Percentiles rank a stretch among this genome's conserved stretches.
Evolutionary conservation across 257 asterid genomes (phyloP).

Genomic region (Solanum chaucha): DNA sequence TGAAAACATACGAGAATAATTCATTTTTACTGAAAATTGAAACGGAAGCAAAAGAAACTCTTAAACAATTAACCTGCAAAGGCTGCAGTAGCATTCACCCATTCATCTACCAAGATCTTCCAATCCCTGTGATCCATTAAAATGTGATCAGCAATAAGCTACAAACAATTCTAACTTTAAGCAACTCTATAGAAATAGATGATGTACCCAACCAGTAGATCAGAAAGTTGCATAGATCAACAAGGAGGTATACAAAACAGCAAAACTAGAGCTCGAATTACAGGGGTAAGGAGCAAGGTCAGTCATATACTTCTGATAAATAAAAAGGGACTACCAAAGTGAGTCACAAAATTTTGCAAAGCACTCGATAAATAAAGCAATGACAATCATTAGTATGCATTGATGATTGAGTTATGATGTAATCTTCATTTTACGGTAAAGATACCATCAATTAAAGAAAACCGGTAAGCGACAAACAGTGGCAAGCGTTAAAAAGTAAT

Average conservation of each 20-base stretch:
- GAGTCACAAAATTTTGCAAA: neutral
- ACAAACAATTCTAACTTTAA: neutral
- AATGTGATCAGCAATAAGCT: neutral
- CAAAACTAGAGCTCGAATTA: neutral
- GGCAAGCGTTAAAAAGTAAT: neutral
- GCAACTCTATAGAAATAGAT: neutral
- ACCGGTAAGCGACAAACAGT: neutral
- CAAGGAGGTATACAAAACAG: neutral
- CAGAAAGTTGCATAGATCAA: neutral
- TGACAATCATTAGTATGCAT: too few species aligned
- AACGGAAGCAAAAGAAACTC: neutral
- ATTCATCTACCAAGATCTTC: conserved; percentile 70
- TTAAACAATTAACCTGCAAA: conserved; percentile 33
- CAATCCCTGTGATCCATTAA: conserved; percentile 53
- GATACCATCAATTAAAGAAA: neutral
- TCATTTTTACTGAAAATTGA: neutral
- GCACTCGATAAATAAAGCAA: neutral
- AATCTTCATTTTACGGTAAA: neutral
- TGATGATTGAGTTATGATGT: neutral
- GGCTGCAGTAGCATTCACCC: conserved; percentile 46
- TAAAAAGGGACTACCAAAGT: neutral
- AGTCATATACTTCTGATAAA: neutral
- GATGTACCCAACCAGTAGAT: neutral
- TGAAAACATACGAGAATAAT: neutral
- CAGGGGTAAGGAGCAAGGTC: neutral